A percentile compares a stretch with the other conserved stretches of the same genome.
phyloP scores from a whole-genome alignment of 2,329 filamentous ascomycete species.

The Amylocarpus encephaloides region DNA sequence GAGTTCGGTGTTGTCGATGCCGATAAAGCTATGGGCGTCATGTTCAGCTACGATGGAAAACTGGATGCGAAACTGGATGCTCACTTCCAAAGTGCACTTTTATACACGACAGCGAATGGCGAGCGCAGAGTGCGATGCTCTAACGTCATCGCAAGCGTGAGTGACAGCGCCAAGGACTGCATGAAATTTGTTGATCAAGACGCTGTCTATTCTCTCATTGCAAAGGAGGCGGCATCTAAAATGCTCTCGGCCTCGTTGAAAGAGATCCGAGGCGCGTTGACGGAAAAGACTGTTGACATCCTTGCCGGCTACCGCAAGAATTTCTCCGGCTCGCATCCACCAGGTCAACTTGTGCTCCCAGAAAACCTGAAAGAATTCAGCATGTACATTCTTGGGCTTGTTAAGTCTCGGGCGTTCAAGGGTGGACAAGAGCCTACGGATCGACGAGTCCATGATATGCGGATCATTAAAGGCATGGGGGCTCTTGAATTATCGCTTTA shows the following conservation, averaged over 20 bases:
- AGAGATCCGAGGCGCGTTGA: constrained; percentile 75
- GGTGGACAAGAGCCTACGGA: constrained; percentile 86
- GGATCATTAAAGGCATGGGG: constrained; percentile 84
- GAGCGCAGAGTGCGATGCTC: constrained; percentile 87
- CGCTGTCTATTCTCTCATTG: constrained; percentile 78
- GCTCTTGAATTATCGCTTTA: constrained; percentile 81
- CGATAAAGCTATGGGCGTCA: constrained; percentile 86
- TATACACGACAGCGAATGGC: constrained; percentile 88
- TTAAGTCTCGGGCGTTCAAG: constrained; percentile 92
- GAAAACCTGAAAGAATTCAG: constrained; percentile 94
- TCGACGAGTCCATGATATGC: constrained; percentile 82
- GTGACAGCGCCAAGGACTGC: constrained; percentile 72
- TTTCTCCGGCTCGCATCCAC: constrained; percentile 76
- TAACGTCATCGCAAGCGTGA: constrained; percentile 90
- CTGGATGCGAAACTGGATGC: constrained; percentile 94
- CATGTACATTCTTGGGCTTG: constrained; percentile 87
- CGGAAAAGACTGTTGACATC: constrained; percentile 89
- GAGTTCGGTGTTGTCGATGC: constrained; percentile 89
- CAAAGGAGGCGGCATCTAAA: constrained; percentile 89
- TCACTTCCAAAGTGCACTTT: constrained; percentile 90
- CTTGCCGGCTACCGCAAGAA: constrained; percentile 89
- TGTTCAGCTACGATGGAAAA: constrained; percentile 94
- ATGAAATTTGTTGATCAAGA: constrained; percentile 97
- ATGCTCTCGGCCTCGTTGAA: constrained; percentile 70
- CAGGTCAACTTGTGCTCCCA: constrained; percentile 87